Evolutionary conservation across 768 basidiomycete species (phyloP).

Genomic region (Xerocomellus dryophilus): DNA sequence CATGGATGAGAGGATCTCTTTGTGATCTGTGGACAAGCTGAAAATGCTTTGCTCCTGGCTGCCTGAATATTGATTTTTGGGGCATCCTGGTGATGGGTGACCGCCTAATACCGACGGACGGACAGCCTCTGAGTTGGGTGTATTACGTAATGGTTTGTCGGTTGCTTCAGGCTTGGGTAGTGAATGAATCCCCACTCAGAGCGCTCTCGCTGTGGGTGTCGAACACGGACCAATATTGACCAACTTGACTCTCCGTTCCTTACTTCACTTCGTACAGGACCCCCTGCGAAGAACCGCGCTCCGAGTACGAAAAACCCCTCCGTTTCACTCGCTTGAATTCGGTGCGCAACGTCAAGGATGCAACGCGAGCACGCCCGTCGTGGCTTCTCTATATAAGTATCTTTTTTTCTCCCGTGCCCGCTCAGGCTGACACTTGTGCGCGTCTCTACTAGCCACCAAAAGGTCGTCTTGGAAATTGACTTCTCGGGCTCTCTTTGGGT

Average conservation of each 20-base stretch:
- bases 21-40: constrained; percentile 97
- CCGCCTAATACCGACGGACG: not conserved
- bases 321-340: constrained; percentile 1
- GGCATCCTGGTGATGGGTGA: constrained; percentile 65
- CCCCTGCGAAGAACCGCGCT: not conserved
- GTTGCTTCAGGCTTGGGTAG: constrained; percentile 24
- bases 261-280: constrained; percentile 1
- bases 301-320: not conserved
- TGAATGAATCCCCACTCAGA: constrained; percentile 25
- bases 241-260: constrained; percentile 2
- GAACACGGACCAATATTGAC: constrained; percentile 19
- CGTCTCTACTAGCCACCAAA: constrained; percentile 90
- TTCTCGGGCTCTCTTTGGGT: constrained; percentile 87
- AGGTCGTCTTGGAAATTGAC: constrained; percentile 91
- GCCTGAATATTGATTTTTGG: constrained; percentile 83
- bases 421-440: constrained; percentile 44
- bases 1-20: constrained; percentile 92
- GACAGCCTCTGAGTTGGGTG: not conserved
- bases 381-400: constrained; percentile 88
- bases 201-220: constrained; percentile 21
- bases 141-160: constrained; percentile 32
- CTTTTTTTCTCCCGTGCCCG: constrained; percentile 26
- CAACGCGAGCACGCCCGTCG: constrained; percentile 77
- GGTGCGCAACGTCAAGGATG: constrained; percentile 37
- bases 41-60: constrained; percentile 88